Conservation (phyloP, 1,284 basidiomycete genomes). For the Schizopora paradoxa region DNA sequence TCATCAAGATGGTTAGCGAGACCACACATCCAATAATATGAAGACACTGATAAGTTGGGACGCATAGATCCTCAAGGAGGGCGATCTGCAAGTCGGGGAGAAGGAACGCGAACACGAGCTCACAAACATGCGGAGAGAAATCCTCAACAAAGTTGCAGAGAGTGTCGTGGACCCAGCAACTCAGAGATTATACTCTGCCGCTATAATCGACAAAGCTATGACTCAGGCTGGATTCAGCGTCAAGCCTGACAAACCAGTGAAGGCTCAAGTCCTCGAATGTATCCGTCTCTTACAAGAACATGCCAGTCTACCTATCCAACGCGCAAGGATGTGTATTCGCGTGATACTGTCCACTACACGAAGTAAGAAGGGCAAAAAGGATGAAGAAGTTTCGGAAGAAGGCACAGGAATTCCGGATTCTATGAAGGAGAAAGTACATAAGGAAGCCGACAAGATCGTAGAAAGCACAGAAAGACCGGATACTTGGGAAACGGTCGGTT, state of each 20-base stretch:
- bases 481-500: conserved; percentile 85
- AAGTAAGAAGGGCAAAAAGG: conserved; percentile 57
- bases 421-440: conserved; percentile 72
- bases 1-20: conserved; percentile 78
- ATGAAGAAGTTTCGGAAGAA: too few species aligned
- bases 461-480: conserved; percentile 70
- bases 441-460: conserved; percentile 80
- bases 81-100: conserved; percentile 95
- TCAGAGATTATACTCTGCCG: conserved; percentile 86
- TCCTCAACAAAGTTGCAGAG: conserved; percentile 90
- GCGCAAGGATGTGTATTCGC: conserved; percentile 89
- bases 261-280: conserved; percentile 91
- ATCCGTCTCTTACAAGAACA: conserved; percentile 80
- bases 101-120: conserved; percentile 94
- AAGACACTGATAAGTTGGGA: background rate
- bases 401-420: too few species aligned
- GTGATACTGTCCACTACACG: conserved; percentile 76
- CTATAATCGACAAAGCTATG: conserved; percentile 99
- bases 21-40: too few species aligned
- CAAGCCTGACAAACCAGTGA: conserved; percentile 84
- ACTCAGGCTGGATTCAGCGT: conserved; percentile 90
- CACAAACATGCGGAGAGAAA: conserved; percentile 80
- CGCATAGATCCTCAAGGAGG: conserved; percentile 86
- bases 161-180: conserved; percentile 93
- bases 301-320: conserved; percentile 84